phyloP scores from a whole-genome alignment of 1,284 basidiomycete genomes.

The Cryptococcus hybrid region DNA sequence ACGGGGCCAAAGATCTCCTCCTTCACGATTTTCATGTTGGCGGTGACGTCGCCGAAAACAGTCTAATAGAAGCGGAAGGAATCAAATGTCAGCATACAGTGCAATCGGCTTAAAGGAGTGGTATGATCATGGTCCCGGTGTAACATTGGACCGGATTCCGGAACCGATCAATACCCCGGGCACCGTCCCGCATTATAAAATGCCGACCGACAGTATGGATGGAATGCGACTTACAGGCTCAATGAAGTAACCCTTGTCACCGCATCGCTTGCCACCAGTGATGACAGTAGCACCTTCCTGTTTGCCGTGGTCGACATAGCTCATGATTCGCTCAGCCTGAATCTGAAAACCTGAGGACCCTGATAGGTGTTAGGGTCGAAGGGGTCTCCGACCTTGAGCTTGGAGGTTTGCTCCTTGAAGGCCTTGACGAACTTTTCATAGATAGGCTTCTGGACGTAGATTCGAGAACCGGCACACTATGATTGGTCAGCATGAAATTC shows the following conservation, averaged over 20 bases:
- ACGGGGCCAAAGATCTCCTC: conserved; percentile 59
- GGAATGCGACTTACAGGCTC: conserved; percentile 28
- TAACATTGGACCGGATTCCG: too few species aligned
- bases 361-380: conserved; percentile 70
- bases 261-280: conserved; percentile 64
- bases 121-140: too few species aligned
- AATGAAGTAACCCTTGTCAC: conserved; percentile 45
- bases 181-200: too few species aligned
- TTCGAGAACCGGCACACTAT: conserved; percentile 11
- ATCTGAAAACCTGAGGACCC: conserved; percentile 70
- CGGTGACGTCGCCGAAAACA: conserved; percentile 42
- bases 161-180: too few species aligned
- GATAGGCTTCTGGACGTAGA: conserved; percentile 77
- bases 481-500: not conserved
- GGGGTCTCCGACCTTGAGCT: conserved; percentile 59
- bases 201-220: too few species aligned
- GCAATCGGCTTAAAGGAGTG: too few species aligned
- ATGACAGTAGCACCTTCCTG: conserved; percentile 75
- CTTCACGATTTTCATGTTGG: conserved; percentile 38
- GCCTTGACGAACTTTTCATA: conserved; percentile 77
- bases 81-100: too few species aligned
- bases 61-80: conserved; percentile 15
- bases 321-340: conserved; percentile 86
- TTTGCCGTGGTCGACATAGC: conserved; percentile 84
- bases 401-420: conserved; percentile 51